Evolutionary conservation across 345 rosid genomes (phyloP).

Genomic region (Clarkia xantiana): DNA sequence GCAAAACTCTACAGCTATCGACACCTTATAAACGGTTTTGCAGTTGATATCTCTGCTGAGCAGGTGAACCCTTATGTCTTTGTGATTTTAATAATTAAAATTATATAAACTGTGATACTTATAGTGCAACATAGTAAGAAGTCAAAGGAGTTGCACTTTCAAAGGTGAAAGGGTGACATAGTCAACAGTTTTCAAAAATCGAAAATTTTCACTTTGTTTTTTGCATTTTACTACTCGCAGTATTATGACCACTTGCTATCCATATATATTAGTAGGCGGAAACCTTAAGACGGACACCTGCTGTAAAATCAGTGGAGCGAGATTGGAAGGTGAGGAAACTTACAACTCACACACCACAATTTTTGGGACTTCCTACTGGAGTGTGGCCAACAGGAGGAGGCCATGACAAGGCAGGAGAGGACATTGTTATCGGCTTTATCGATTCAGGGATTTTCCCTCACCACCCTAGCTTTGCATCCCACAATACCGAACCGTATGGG

Average conservation of each 20-base stretch:
- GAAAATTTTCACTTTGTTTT: background rate
- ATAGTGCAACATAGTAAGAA: too few relatives aligned
- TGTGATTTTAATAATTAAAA: too few relatives aligned
- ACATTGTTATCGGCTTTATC: conserved; percentile 84
- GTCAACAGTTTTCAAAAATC: too few relatives aligned
- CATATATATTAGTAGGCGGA: conserved; percentile 75
- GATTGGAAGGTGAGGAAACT: conserved; percentile 97
- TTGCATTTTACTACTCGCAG: background rate
- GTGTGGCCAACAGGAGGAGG: conserved; percentile 99
- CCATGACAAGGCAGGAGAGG: conserved; percentile 87
- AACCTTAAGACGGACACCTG: conserved; percentile 55
- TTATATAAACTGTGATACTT: too few relatives aligned
- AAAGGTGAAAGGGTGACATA: too few relatives aligned
- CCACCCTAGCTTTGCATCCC: conserved; percentile 83
- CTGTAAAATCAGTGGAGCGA: conserved; percentile 71
- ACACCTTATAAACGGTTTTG: conserved; percentile 90
- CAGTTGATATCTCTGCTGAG: conserved; percentile 66
- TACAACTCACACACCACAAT: conserved; percentile 94
- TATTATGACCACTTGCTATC: conserved; percentile 25
- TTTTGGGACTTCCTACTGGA: conserved; percentile 92
- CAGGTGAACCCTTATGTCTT: conserved; percentile 50
- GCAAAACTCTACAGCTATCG: conserved; percentile 87
- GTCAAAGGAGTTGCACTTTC: too few relatives aligned
- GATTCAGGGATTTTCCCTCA: conserved; percentile 91
- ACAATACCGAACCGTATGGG: conserved; percentile 55